Conservation (phyloP, 495 filamentous ascomycete genomes). For the Pyrenula aspistea region DNA sequence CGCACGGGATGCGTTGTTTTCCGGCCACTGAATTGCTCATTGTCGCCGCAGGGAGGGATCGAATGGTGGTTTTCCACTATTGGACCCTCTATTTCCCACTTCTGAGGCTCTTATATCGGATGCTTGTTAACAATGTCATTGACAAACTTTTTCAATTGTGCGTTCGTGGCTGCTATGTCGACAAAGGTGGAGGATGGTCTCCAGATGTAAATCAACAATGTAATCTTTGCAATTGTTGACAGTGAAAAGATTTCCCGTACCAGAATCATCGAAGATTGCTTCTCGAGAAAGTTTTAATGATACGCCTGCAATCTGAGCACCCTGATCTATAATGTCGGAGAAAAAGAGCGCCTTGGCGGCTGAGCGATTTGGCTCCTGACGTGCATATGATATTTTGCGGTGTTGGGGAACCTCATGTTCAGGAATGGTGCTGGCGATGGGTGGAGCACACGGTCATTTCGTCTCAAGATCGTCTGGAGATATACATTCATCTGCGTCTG, state of each 20-base stretch:
- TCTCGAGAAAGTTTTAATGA: background rate
- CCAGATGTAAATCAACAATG: background rate
- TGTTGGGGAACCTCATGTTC: background rate
- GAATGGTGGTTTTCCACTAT: background rate
- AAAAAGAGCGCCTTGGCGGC: background rate
- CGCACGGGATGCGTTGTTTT: background rate
- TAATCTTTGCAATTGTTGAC: background rate
- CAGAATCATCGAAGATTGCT: background rate
- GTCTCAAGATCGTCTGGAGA: background rate
- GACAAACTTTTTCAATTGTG: background rate
- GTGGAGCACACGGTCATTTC: background rate
- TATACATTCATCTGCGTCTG: background rate
- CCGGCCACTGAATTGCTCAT: background rate
- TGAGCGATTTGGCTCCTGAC: background rate
- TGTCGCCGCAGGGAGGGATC: background rate
- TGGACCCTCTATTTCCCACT: background rate
- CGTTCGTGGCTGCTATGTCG: background rate
- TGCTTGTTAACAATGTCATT: background rate
- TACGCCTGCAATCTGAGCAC: background rate
- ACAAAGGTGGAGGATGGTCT: background rate
- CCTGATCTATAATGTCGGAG: background rate
- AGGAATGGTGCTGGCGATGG: background rate
- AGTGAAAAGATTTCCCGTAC: background rate
- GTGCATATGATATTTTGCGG: background rate
- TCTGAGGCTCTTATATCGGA: background rate